Evolutionary conservation across 2,329 filamentous ascomycete species (phyloP), one percentile per base, ranked within the genome.

Genomic region (Xylariaceae sp.): DNA sequence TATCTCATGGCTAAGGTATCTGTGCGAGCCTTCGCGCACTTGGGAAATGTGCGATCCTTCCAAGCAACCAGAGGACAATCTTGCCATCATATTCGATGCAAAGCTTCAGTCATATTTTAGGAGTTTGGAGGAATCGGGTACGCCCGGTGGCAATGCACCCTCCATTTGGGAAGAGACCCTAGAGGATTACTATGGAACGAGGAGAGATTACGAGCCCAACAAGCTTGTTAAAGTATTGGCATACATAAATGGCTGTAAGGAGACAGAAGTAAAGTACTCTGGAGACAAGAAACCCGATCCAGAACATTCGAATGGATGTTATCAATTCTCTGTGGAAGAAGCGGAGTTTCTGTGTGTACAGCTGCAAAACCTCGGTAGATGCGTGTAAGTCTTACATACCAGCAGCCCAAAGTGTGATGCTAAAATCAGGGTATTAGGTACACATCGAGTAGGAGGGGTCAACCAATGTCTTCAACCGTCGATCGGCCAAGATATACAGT

Each of bases 321-420:
- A 70, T 37, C 67, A 70, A 45, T 70, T 69, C 52, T 59, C 60
- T 1, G n/a, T 55, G 1, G 46, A 60, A 6, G 64, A 70, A 50
- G 64, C 64, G 1, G 51, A 58, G 4, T 30, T 50, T 6, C 33
- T 60, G 9, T 56, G 64, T 35, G 33, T 47, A 2, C 33, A 51
- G 9, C 48, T 68, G 35, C 35, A 60, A 6, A 36, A 32, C 2
- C 30, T 62, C 21, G 63, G 59, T n/a, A 61, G 66, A 53, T 62
- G 65, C 43, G 23, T 45, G 67, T 70, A 63, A 63, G 68, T 63
- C 33, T 32, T 24, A 27, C 46, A n/a, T n/a, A 20, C 21, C 8
- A 21, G 21, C 11, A 18, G 3, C 16, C 33, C 15, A 29, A 10
- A 15, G 7, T 16, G n/a, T 8, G 1, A 30, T 42, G 43, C 49